Evolutionary conservation across 768 basidiomycete genomes (phyloP), one percentile per base, ranked within the genome.

Genomic region (Termitomyces sp.): DNA sequence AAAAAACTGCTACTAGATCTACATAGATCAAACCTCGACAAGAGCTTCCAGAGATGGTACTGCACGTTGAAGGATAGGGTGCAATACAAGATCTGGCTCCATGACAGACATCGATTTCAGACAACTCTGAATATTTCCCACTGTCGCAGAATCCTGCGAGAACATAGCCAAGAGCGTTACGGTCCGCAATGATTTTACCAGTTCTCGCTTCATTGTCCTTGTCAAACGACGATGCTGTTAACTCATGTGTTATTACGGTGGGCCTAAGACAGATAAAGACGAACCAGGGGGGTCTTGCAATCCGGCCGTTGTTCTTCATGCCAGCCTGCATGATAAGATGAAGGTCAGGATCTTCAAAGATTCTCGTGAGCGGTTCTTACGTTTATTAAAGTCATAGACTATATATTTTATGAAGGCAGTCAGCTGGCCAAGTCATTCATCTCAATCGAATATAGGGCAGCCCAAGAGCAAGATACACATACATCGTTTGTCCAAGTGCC

Each of bases 151-250:
- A 69, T 94, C 91, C 69, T 90, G 89, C 9, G 90, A 92, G 76
- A 96, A 96, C 85, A 95, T 94, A 3, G 92, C 87, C n/a, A 95
- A 80, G 34, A 96, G 77, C 0, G 88, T 86, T 14, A 95, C 89
- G 0, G 93, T 94, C 60, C 92, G 77, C 42, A 95, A 77, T 29
- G 85, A 88, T 65, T 91, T 87, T 20, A 94, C 92, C 20, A 96
- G 84, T 69, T 96, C 92, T 53, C 88, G 82, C 68, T 85, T 89
- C 86, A 96, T 95, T 52, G 76, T 73, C 42, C 79, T 80, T 0
- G 93, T 95, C 55, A 96, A 74, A 29, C 92, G 84, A 64, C 92
- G 91, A 67, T 87, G 81, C 85, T 89, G 60, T 11, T 5, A 40
- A 36, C 45, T 62, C 34, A 45, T 64, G 42, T 59, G 45, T 17